A percentile compares a stretch with the other conserved stretches of the same genome.
Conservation (phyloP, 2,329 filamentous ascomycete species). For the Pseudogymnoascus verrucosus region DNA sequence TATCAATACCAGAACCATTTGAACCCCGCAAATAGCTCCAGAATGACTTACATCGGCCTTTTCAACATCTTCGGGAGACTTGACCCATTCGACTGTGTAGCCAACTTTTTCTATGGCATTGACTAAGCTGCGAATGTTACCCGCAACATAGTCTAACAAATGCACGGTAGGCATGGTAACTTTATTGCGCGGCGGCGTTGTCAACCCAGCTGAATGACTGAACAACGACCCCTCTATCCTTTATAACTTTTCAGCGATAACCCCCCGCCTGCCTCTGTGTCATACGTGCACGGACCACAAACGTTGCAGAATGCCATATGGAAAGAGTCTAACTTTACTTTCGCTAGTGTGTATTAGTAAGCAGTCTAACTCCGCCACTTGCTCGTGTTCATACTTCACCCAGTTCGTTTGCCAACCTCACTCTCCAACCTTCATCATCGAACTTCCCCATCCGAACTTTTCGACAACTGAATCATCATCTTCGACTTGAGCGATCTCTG, state of each 20-base stretch:
- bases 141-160: constrained; percentile 82
- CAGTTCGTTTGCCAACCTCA: neutral
- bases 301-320: neutral
- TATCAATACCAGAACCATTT: constrained; percentile 9
- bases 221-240: constrained; percentile 2
- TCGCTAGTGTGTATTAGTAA: neutral
- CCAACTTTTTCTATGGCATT: constrained; percentile 97
- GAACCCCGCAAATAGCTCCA: neutral
- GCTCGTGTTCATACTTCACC: constrained; percentile 2
- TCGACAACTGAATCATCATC: neutral
- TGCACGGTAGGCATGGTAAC: constrained; percentile 65
- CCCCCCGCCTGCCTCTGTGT: neutral
- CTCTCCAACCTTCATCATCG: constrained; percentile 4
- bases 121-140: constrained; percentile 89
- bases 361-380: neutral
- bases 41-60: constrained; percentile 64
- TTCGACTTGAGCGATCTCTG: neutral
- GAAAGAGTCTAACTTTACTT: neutral
- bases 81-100: constrained; percentile 88
- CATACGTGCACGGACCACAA: neutral
- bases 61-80: constrained; percentile 71
- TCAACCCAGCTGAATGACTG: neutral
- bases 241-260: constrained; percentile 6
- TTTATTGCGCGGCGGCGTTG: neutral
- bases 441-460: neutral